Evolutionary conservation across 163 green algal species (phyloP), one percentile per base, ranked within the genome.

Genomic region (Picocystis sp.): DNA sequence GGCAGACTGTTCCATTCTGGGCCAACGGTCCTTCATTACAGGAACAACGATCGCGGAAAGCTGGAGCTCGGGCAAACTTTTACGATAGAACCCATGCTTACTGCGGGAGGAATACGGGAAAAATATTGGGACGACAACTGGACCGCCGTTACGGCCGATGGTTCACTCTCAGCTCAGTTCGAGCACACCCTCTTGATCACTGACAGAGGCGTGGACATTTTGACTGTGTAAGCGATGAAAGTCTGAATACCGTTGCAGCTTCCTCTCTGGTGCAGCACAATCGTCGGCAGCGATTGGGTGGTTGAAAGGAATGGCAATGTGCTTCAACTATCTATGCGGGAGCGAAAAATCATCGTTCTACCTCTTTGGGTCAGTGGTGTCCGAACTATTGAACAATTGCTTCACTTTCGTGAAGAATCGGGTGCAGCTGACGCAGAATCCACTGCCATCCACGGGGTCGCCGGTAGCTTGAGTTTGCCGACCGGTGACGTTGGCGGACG

Each of bases 31-130:
- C 57, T 82, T 12, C 89, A 96, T 67, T 70, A 82, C 57, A 60
- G 64, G 17, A 75, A 76, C 52, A 41, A 52, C 21, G 55, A 59
- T 53, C 22, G 51, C 2, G 44, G 43, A 21, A 17, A 33, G 21
- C 63, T 61, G 52, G 61, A 61, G 17, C 52, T 69, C 21, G 70
- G 77, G 8, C 71, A 86, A 76, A 96, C 85, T 1, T 97, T 97
- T 74, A 97, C 88, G 0, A 94, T 97, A 25, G 90, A 99, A 72
- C 90, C 90, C n/a, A 96, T 96, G 67, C 72, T 98, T 3, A 80
- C 58, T 19, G 44, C 61, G 22, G 72, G 82, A 12, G 58, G 47
- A 23, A 23, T 24, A 17, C 43, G 41, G 61, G 33, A 41, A 35
- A 57, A 57, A 13, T 35, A 78, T 10, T 95, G 84, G 86, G 55